Evolutionary conservation across 2,329 filamentous ascomycete species (phyloP), one percentile per base, ranked within the genome.

Genomic region (Paramyrothecium roridum): DNA sequence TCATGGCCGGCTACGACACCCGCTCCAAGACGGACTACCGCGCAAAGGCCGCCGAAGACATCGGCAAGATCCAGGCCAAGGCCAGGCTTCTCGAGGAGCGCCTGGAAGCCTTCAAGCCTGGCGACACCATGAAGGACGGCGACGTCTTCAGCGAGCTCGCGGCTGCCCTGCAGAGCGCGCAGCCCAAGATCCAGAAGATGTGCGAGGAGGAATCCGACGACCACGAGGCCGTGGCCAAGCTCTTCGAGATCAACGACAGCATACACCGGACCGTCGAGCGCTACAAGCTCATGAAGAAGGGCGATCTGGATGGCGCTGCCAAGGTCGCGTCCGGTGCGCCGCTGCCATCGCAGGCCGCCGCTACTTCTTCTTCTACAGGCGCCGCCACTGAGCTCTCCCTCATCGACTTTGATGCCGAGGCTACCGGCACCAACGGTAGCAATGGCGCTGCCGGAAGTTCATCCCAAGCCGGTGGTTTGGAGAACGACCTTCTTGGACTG

Each of bases 161-260:
- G 6, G 88, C 89, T 60, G 87, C 95, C 11, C 80, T 99, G 48
- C 90, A 91, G 70, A 97, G 89, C 67, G 95, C 95, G 2, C 95
- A 99, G 66, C 95, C 95, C 10, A 99, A 99, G 77, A 98, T 99
- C 61, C 93, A 98, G 70, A 97, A 91, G 76, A 99, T 99, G 93
- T 98, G 93, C 67, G 93, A 98, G 73, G 95, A 99, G 73, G 95
- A 99, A 69, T 97, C 93, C 12, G 93, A 98, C 58, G 95, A 99
- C 67, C 87, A 92, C 58, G 95, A 97, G 76, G 95, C 95, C 6
- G 95, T 99, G 7, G 90, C 92, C 47, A 96, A 96, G 73, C 80
- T 99, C 12, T 82, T 99, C 54, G 92, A 98, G 70, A 98, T 99
- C 68, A 99, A 99, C 70, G 95, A 99, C 73, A 97, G 93, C 75